These are phyloP conservation scores for Flaveria sonorensis DNA, from an alignment of 129 eudicot genomes.

Conservation along the genomic window DNA sequence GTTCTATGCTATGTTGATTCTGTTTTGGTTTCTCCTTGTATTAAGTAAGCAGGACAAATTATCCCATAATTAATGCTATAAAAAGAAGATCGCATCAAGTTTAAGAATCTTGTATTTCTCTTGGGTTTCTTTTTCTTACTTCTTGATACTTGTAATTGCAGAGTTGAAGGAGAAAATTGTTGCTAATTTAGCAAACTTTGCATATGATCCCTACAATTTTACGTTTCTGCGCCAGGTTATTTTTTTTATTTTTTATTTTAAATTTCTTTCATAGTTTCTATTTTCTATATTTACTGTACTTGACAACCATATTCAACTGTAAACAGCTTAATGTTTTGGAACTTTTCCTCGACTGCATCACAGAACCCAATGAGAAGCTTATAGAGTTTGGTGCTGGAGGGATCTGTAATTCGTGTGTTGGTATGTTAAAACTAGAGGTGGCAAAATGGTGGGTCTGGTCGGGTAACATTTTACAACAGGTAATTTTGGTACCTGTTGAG, in stretches of 20 bases:
- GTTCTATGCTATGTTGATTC: background rate
- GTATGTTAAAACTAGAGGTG: conserved; percentile 32
- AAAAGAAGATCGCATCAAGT: background rate
- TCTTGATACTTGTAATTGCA: conserved; percentile 33
- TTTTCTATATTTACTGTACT: background rate
- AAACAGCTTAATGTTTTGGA: conserved; percentile 81
- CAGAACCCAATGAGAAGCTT: conserved; percentile 90
- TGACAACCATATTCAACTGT: conserved; percentile 6
- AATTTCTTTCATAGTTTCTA: background rate
- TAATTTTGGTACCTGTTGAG: background rate
- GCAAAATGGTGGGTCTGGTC: background rate
- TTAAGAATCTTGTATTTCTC: background rate
- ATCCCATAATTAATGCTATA: background rate
- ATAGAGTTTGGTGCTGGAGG: conserved; percentile 93
- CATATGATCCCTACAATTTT: conserved; percentile 91
- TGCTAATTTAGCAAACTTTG: conserved; percentile 92
- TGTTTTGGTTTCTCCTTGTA: background rate
- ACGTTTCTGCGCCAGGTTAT: conserved; percentile 70
- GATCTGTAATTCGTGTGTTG: conserved; percentile 82
- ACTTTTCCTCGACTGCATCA: conserved; percentile 90
- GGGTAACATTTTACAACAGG: background rate
- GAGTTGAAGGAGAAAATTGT: conserved; percentile 75
- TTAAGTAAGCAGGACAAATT: background rate
- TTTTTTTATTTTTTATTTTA: background rate
- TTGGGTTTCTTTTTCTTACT: background rate